Evolutionary conservation across 2,329 filamentous ascomycete species (phyloP).

Genomic region (Ophiostoma triangulosporum): DNA sequence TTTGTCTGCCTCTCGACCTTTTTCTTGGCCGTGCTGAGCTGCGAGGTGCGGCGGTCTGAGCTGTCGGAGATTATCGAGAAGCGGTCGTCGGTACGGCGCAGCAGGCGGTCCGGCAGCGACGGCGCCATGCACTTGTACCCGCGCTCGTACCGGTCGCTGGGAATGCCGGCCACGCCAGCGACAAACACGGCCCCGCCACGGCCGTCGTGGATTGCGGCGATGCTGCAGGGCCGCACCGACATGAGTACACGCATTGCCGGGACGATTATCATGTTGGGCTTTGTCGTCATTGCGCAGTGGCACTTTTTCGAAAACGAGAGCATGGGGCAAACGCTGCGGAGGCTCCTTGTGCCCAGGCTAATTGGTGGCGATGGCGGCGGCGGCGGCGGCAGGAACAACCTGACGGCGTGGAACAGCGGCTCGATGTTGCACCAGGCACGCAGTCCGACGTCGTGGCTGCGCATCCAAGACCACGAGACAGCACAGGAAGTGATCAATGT

Average conservation of each 20-base stretch:
- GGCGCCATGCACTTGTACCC: not conserved
- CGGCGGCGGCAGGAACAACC: slow-evolving; percentile 13
- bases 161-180: too few species aligned
- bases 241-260: slow-evolving; percentile 63
- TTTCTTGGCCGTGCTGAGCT: slow-evolving; percentile 64
- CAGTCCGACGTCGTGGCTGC: slow-evolving; percentile 64
- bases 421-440: slow-evolving; percentile 56
- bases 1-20: slow-evolving; percentile 69
- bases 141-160: slow-evolving; percentile 9
- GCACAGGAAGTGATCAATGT: slow-evolving; percentile 64
- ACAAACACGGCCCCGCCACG: slow-evolving; percentile 13
- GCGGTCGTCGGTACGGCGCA: slow-evolving; percentile 30
- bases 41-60: slow-evolving; percentile 65
- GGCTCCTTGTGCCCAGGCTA: slow-evolving; percentile 14
- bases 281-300: slow-evolving; percentile 61
- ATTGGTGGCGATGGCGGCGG: not conserved
- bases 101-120: not conserved
- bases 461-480: slow-evolving; percentile 65
- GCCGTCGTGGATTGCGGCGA: slow-evolving; percentile 44
- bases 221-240: slow-evolving; percentile 51
- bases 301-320: slow-evolving; percentile 55
- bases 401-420: slow-evolving; percentile 16
- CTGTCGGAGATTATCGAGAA: slow-evolving; percentile 57
- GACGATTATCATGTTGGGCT: slow-evolving; percentile 57
- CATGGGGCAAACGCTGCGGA: slow-evolving; percentile 17